phyloP scores from a whole-genome alignment of 176 grass and related monocot species.

The Dendrocalamus sinicus region DNA sequence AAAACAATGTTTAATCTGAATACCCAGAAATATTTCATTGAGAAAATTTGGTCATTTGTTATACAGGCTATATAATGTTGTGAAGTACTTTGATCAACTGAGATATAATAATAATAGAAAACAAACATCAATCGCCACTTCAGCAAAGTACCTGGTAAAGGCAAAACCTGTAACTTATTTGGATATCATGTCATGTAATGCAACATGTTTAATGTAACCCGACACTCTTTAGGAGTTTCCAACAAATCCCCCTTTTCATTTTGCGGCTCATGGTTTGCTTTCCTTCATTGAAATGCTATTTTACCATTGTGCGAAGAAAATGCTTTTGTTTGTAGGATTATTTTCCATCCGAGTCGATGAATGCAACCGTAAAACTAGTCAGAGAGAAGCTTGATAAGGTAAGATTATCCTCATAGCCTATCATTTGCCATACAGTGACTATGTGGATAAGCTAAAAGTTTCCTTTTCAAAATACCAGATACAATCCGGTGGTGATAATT shows the following conservation, averaged over 20 bases:
- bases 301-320: background rate
- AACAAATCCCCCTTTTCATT: background rate
- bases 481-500: constrained; percentile 53
- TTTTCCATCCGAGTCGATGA: constrained; percentile 85
- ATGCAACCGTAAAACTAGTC: constrained; percentile 70
- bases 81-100: background rate
- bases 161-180: background rate
- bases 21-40: background rate
- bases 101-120: background rate
- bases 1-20: constrained; percentile 10
- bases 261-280: background rate
- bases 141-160: background rate
- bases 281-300: background rate
- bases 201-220: background rate
- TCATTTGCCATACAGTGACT: background rate
- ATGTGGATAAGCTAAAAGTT: background rate
- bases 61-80: background rate
- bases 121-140: background rate
- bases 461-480: constrained; percentile 58
- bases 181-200: background rate
- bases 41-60: background rate
- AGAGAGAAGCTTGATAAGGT: constrained; percentile 87
- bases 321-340: constrained; percentile 64
- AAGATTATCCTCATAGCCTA: background rate
- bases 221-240: background rate